Conservation (phyloP, 768 basidiomycete species). For the Psilocybe cyanescens region DNA sequence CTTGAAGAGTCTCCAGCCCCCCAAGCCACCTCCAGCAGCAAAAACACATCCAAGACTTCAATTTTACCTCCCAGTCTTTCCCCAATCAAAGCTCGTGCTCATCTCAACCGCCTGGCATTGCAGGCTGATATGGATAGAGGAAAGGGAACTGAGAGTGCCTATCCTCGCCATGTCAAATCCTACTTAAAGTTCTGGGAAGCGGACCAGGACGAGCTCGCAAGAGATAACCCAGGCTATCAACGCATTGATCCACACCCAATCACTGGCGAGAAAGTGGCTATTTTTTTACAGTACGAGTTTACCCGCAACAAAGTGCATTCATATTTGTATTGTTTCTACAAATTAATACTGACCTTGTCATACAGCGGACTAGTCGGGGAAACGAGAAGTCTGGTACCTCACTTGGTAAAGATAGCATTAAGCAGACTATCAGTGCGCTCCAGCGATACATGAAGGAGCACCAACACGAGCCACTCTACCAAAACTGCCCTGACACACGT, state of each 20-base stretch:
- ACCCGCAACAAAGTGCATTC: slow-evolving; percentile 16
- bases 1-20: too few species aligned
- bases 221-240: slow-evolving; percentile 3
- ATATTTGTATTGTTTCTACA: slow-evolving; percentile 12
- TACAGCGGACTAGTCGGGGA: too few species aligned
- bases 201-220: slow-evolving; percentile 15
- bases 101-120: slow-evolving; percentile 7
- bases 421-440: slow-evolving; percentile 32
- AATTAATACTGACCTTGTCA: too few species aligned
- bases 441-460: slow-evolving; percentile 23
- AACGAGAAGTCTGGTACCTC: too few species aligned
- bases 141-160: slow-evolving; percentile 28
- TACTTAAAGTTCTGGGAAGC: slow-evolving; percentile 28
- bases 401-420: slow-evolving; percentile 14
- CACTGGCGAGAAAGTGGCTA: slow-evolving; percentile 29
- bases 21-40: too few species aligned
- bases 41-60: too few species aligned
- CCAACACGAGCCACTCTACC: slow-evolving; percentile 23
- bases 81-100: too few species aligned
- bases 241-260: slow-evolving; percentile 30
- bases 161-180: slow-evolving; percentile 27
- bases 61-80: too few species aligned
- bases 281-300: slow-evolving; percentile 24
- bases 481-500: slow-evolving; percentile 19
- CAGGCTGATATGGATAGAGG: slow-evolving; percentile 18